Percentiles rank a stretch among this genome's conserved stretches.
Evolutionary conservation across 352 stramenopile species (phyloP).

Genomic region (Pythium pyrilobum): DNA sequence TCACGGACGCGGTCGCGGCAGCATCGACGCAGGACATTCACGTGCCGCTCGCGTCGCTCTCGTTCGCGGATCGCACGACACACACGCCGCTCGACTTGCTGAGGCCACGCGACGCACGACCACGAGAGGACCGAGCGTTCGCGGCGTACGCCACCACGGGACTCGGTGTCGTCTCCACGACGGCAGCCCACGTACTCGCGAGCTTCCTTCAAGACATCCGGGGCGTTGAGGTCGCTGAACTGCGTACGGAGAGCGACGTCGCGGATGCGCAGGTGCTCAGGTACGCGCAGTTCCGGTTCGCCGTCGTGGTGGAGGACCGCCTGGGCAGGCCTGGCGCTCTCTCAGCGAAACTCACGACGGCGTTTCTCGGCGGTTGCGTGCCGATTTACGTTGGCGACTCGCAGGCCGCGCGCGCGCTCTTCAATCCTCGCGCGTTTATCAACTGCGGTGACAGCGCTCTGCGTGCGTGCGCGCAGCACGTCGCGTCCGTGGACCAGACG

Average conservation of each 20-base stretch:
- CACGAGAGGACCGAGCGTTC: background rate
- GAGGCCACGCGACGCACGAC: background rate
- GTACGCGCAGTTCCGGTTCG: too few relatives aligned
- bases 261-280: too few relatives aligned
- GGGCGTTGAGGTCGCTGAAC: too few relatives aligned
- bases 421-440: slow-evolving; percentile 39
- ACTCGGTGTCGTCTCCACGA: too few relatives aligned
- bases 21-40: background rate
- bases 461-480: slow-evolving; percentile 21
- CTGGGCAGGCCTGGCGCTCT: too few relatives aligned
- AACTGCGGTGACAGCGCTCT: slow-evolving; percentile 33
- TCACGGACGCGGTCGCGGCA: background rate
- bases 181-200: too few relatives aligned
- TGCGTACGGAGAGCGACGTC: too few relatives aligned
- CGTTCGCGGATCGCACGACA: background rate
- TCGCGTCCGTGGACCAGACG: slow-evolving; percentile 28
- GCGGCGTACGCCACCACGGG: background rate
- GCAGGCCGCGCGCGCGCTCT: slow-evolving; percentile 21
- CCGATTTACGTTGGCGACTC: slow-evolving; percentile 44
- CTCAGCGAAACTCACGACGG: too few relatives aligned
- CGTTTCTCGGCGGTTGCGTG: slow-evolving; percentile 33
- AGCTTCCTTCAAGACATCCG: too few relatives aligned
- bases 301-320: too few relatives aligned
- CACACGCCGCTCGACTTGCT: background rate
- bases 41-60: background rate